Evolutionary conservation across 2,329 filamentous ascomycete genomes (phyloP).

Genomic region (Fusarium coicis): DNA sequence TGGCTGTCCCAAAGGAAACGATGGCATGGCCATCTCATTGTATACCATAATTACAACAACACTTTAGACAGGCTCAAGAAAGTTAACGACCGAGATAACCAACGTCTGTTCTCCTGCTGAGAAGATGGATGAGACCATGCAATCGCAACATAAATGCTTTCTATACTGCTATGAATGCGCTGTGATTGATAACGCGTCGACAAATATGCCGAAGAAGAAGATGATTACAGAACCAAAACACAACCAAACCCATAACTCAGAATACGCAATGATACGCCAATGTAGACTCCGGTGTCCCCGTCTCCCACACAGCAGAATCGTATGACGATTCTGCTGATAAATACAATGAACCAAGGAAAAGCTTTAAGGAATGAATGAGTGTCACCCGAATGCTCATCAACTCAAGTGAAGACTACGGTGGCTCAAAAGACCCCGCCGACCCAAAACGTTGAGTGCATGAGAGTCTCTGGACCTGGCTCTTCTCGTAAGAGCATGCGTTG

Average conservation of each 20-base stretch:
- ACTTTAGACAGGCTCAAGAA: conserved; percentile 31
- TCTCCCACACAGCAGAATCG: conserved; percentile 39
- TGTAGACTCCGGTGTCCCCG: conserved; percentile 44
- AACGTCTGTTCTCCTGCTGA: neutral
- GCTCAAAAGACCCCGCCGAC: conserved; percentile 4
- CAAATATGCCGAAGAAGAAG: conserved; percentile 10
- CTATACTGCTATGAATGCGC: conserved; percentile 50
- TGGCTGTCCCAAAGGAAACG: neutral
- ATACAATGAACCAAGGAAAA: conserved; percentile 40
- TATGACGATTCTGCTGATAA: conserved; percentile 39
- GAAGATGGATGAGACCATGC: conserved; percentile 16
- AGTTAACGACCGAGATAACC: neutral
- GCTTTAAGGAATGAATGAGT: conserved; percentile 31
- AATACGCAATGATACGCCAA: conserved; percentile 46
- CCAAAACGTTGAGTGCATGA: conserved; percentile 4
- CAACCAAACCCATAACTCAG: conserved; percentile 37
- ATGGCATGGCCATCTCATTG: conserved; percentile 12
- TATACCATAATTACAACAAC: conserved; percentile 30
- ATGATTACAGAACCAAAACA: conserved; percentile 37
- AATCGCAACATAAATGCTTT: conserved; percentile 24
- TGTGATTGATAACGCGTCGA: conserved; percentile 25
- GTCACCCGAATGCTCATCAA: conserved; percentile 1
- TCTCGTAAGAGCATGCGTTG: neutral
- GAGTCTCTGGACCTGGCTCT: conserved; percentile 10
- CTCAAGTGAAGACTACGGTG: conserved; percentile 2